Conservation (phyloP, 768 basidiomycete species). For the Agrocybe praecox region DNA sequence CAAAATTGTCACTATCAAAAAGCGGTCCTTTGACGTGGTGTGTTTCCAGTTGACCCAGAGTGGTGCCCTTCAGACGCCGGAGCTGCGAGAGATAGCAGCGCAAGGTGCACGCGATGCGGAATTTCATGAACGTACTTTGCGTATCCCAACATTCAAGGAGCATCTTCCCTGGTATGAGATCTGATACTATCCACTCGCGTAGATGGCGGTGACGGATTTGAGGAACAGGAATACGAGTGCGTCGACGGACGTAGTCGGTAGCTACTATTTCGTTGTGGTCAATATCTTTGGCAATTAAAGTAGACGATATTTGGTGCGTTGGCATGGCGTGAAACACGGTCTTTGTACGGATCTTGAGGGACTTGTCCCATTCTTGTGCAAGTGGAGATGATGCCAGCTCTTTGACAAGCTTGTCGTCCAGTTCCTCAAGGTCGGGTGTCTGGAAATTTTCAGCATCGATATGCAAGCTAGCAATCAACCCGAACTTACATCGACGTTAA, state of each 20-base stretch:
- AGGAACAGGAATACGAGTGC: conserved; percentile 1
- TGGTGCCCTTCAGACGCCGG: conserved; percentile 6
- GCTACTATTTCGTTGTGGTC: background rate
- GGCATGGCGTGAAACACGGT: background rate
- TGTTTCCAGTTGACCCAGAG: background rate
- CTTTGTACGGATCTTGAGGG: background rate
- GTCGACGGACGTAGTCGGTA: background rate
- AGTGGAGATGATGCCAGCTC: background rate
- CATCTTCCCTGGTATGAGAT: conserved; percentile 24
- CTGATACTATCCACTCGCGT: conserved; percentile 2
- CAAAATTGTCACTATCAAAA: background rate
- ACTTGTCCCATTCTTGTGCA: background rate
- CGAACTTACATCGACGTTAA: conserved; percentile 1
- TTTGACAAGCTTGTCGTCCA: background rate
- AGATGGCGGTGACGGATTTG: conserved; percentile 4
- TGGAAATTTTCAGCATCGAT: background rate
- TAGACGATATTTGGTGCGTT: background rate
- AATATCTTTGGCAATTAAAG: background rate
- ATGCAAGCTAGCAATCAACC: background rate
- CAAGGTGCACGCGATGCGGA: conserved; percentile 26
- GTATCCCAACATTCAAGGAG: conserved; percentile 23
- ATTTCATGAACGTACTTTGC: conserved; percentile 18
- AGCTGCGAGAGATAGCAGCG: conserved; percentile 29
- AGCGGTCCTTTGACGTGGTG: background rate
- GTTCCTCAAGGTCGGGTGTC: background rate